These are phyloP conservation scores for Rubia yunnanensis DNA, from an alignment of 257 asterid genomes.

Conservation along the genomic window DNA sequence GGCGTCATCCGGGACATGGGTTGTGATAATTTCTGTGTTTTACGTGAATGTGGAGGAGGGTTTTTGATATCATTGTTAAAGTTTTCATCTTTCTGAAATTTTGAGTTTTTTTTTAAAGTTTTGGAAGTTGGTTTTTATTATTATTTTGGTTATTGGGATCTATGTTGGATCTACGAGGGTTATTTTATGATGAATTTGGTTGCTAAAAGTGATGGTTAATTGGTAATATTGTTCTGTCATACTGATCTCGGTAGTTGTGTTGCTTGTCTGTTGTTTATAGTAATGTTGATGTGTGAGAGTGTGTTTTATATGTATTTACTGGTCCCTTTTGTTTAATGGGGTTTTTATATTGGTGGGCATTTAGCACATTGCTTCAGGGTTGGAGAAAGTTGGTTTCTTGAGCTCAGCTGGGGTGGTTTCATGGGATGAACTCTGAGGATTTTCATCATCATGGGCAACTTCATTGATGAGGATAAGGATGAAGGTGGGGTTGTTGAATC, in stretches of 20 bases:
- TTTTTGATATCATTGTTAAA: neutral
- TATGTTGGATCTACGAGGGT: conserved; percentile 61
- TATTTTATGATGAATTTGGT: conserved; percentile 16
- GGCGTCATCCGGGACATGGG: conserved; percentile 35
- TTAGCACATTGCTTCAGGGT: conserved; percentile 50
- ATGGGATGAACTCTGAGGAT: conserved; percentile 57
- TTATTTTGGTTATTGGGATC: conserved; percentile 59
- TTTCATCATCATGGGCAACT: conserved; percentile 49
- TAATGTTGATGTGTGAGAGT: conserved; percentile 15
- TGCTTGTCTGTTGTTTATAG: conserved; percentile 24
- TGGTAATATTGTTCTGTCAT: conserved; percentile 24
- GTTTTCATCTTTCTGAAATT: neutral
- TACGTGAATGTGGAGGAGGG: conserved; percentile 8
- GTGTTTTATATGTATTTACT: conserved; percentile 14
- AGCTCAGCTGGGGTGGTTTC: conserved; percentile 26
- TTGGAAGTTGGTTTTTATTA: conserved; percentile 17
- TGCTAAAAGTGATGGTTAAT: conserved; percentile 20
- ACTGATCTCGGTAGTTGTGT: conserved; percentile 53
- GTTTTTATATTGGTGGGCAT: conserved; percentile 35
- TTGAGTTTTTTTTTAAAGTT: conserved; percentile 7
- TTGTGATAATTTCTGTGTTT: conserved; percentile 15
- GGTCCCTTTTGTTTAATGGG: conserved; percentile 23
- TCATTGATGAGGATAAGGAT: conserved; percentile 17
- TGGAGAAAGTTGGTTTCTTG: conserved; percentile 31
- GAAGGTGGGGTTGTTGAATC: conserved; percentile 32